Evolutionary conservation across 1,284 basidiomycete genomes (phyloP), one percentile per base, ranked within the genome.

Genomic region (Cronartium quercuum): DNA sequence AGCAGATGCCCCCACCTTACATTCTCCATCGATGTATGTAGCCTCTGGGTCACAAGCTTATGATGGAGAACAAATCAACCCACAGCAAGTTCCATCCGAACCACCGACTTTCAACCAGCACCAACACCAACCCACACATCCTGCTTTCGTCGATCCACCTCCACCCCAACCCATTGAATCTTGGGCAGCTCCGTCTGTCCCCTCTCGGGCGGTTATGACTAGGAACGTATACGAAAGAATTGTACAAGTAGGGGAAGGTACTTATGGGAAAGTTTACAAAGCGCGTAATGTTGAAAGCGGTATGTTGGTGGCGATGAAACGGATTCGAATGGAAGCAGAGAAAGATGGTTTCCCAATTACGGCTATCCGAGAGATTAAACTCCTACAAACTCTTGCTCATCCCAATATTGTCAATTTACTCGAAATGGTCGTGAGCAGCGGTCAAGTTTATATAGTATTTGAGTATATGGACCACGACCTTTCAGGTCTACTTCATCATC

Each of bases 381-480:
- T 99, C 37, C 84, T 99, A 24, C 96, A 99, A 82, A 91, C 90
- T 1, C 82, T 99, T 66, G 86, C 88, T 66, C 95, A 99, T 82
- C 86, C 87, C 55, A 98, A 98, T 80, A 87, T 99, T 37, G 88
- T 99, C 40, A 87, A 87, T 51, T 83, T 99, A 66, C 88, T 91
- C 77, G 97, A 99, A 83, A 98, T 99, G 92, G 94, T 99, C 90
- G 94, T 98, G 0, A 92, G 93, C 0, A 91, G 91, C 78, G 94
- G 92, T 71, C 91, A 91, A 57, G 92, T 97, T 24, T 97, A 94
- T 83, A 98, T 98, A 94, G 95, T 99, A 37, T 94, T 98, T 80
- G 94, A 98, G 82, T 99, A 99, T 82, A 94, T 98, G 91, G 94
- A 98, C 80, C 95, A 98, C 82, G 96, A 99, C 81, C 85, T 99